These are phyloP conservation scores for Colletotrichum sidae DNA, from an alignment of 2,329 filamentous ascomycete genomes.

Conservation along the genomic window DNA sequence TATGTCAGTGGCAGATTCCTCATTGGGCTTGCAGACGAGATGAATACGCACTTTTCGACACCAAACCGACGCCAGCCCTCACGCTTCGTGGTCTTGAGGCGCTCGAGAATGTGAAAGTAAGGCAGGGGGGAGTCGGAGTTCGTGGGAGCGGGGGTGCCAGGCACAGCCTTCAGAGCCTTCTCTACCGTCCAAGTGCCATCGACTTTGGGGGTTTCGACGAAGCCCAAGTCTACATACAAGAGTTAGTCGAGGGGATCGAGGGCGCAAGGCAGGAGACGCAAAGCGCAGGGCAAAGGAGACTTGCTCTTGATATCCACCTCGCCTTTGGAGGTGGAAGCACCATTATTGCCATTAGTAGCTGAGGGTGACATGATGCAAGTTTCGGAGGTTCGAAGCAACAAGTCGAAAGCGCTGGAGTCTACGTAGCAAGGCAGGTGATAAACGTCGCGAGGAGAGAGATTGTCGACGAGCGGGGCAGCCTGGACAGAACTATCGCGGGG, in stretches of 20 bases:
- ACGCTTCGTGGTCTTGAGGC: slow-evolving; percentile 94
- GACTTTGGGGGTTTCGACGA: slow-evolving; percentile 40
- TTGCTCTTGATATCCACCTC: slow-evolving; percentile 34
- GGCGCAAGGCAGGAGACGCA: not conserved
- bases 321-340: slow-evolving; percentile 12
- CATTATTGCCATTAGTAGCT: slow-evolving; percentile 18
- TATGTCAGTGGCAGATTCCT: not conserved
- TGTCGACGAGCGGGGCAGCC: too few species aligned
- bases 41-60: slow-evolving; percentile 65
- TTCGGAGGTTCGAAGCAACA: not conserved
- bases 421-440: too few species aligned
- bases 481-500: too few species aligned
- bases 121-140: slow-evolving; percentile 80
- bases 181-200: slow-evolving; percentile 42
- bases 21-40: too few species aligned
- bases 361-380: slow-evolving; percentile 18
- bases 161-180: slow-evolving; percentile 36
- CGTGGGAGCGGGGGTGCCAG: slow-evolving; percentile 59
- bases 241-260: not conserved
- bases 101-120: slow-evolving; percentile 95
- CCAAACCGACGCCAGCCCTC: slow-evolving; percentile 95
- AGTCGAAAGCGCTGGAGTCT: not conserved
- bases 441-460: too few species aligned
- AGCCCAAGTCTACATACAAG: slow-evolving; percentile 39
- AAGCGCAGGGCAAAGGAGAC: not conserved